Base-by-base conservation (phyloP, 106 monocot species). In the Dendrobium catenatum region DNA sequence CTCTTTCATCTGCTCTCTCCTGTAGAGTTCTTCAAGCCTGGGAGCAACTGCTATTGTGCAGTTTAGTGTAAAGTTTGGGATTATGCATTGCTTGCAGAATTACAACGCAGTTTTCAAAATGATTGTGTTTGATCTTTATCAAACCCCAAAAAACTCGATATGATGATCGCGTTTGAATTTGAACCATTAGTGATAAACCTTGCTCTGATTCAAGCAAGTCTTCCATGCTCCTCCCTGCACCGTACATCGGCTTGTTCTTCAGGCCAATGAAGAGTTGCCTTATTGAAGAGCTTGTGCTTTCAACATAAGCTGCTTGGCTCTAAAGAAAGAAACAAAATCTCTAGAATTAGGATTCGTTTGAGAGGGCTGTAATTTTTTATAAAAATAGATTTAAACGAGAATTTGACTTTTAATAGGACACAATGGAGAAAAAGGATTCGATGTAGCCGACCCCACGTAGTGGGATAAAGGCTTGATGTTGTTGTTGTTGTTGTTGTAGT, bases 201-300 rank as follows among this genome's bases (percentile, higher is more conserved):
- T 42, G 31, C 26, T 79, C 85, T 0, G 93, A 91, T 64, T 87
- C 84, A 24, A 95, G 85, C 86, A 88, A 51, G 74, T 95, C 95
- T 48, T 95, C 81, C 93, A 95, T 93, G 58, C 56, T 75, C 3
- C 88, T n/a, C 2, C 95, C 95, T 0, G 95, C 95, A 13, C 89
- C 95, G 64, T 95, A 95, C 83, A 95, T 79, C 10, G 93, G 88
- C 33, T 70, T 87, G 54, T 85, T 82, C 55, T 83, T 88, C 2
- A 81, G 80, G n/a, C 81, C 84, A 6, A 93, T 82, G 29, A 68
- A 80, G 0, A 91, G 68, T 13, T 29, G 41, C 7, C 80, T 0
- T 3, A 58, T 79, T 29, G 37, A 79, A 2, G 79, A 78, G 72
- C 82, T 83, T 44, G 24, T 49, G 10, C 74, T 82, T 22, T 68